These are phyloP conservation scores for Neopestalotiopsis rosae DNA, from an alignment of 2,329 filamentous ascomycete genomes.

Conservation along the genomic window DNA sequence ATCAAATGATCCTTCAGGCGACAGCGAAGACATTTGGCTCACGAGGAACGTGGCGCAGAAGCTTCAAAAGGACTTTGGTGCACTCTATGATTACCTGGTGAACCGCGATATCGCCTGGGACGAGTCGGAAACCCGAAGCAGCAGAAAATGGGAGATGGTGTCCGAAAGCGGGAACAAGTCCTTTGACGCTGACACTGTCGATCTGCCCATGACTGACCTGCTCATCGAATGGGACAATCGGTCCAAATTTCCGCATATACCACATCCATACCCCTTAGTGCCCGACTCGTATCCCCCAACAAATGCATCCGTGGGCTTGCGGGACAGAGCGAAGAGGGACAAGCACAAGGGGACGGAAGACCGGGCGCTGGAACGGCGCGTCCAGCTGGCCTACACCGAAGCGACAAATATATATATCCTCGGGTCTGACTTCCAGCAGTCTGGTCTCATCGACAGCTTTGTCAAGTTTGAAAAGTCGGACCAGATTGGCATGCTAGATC, in stretches of 20 bases:
- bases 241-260: constrained; percentile 67
- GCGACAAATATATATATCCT: constrained; percentile 64
- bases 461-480: constrained; percentile 62
- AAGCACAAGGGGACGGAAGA: constrained; percentile 27
- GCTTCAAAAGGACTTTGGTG: constrained; percentile 70
- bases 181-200: constrained; percentile 55
- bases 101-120: constrained; percentile 72
- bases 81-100: constrained; percentile 73
- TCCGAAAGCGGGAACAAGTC: constrained; percentile 48
- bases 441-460: constrained; percentile 60
- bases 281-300: constrained; percentile 55
- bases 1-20: constrained; percentile 31
- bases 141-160: constrained; percentile 70
- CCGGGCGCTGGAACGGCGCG: constrained; percentile 48
- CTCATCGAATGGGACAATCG: constrained; percentile 69
- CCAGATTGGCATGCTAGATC: constrained; percentile 54
- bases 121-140: constrained; percentile 62
- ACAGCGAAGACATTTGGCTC: constrained; percentile 61
- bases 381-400: constrained; percentile 63
- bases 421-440: constrained; percentile 57
- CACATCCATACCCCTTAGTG: constrained; percentile 70
- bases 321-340: constrained; percentile 37
- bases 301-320: constrained; percentile 18
- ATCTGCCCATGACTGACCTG: constrained; percentile 70
- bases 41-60: constrained; percentile 60